These are phyloP conservation scores for Neofusicoccum umdonicola DNA, from an alignment of 2,329 filamentous ascomycete species.

Conservation along the genomic window DNA sequence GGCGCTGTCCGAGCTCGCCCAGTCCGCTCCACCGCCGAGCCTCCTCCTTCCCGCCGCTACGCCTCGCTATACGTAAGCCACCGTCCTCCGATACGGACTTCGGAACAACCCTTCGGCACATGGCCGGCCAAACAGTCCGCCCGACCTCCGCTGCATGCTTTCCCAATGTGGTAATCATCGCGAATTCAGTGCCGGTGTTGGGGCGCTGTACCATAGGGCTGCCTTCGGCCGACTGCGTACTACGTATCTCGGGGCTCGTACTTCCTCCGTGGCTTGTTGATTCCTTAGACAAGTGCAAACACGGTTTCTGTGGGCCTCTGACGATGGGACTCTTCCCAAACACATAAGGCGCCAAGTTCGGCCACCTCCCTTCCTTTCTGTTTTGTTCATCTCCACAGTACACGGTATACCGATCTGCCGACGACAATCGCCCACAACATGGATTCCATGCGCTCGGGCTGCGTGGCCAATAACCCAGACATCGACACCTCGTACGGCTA, in stretches of 20 bases:
- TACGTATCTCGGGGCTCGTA: neutral
- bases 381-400: neutral
- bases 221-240: too few species aligned
- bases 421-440: neutral
- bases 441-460: neutral
- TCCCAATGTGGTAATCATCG: neutral
- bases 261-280: neutral
- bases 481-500: neutral
- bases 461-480: neutral
- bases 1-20: neutral
- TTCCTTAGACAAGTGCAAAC: neutral
- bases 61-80: neutral
- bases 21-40: neutral
- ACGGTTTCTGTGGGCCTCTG: neutral
- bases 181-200: neutral
- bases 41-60: neutral
- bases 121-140: neutral
- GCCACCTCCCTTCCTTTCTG: neutral
- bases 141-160: neutral
- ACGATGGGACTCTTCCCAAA: neutral
- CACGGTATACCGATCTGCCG: too few species aligned
- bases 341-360: neutral
- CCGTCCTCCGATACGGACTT: neutral
- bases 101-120: neutral
- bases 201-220: too few species aligned